Evolutionary conservation across 768 basidiomycete genomes (phyloP), one percentile per base, ranked within the genome.

Genomic region (Panaeolus papilionaceus): DNA sequence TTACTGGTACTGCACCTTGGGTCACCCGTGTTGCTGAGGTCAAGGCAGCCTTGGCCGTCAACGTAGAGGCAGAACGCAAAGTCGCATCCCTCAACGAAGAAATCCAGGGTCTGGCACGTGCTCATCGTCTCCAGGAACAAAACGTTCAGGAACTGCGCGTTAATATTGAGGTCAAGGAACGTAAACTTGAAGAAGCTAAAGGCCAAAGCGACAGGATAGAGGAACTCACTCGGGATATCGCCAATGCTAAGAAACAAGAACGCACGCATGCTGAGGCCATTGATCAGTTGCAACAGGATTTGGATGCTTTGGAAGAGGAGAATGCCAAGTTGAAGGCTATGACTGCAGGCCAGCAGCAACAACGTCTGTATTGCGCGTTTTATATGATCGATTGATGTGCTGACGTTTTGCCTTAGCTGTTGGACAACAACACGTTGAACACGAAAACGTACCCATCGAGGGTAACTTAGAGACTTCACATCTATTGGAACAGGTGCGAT

Each of bases 161-260:
- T 65, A 98, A 96, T 83, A 95, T 98, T 66, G 95, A 98, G 76
- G 85, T 96, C 14, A 93, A 99, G 88, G 96, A 98, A 75, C 89
- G 96, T 58, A 88, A 95, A 38, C 90, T 96, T 84, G 96, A 99
- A 75, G 86, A 89, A 1, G 91, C 90, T 68, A 96, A 95, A 85
- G 94, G 92, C 76, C 94, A 97, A 79, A 90, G 91, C 4, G 97
- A 98, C 66, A 81, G 86, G 7, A 92, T 98, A 63, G 77, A 82
- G 14, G 92, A 94, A 68, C 87, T 99, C 20, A 96, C 98, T 79
- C 79, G 75, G 38, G 92, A 96, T 72, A 82, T 98, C 1, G 79
- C 84, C 37, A 95, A 95, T 76, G 88, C 90, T 3, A 88, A 89
- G 78, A 93, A 95, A 78, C 93, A 97, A 74, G 95, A 97, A 77